phyloP scores from a whole-genome alignment of 2,329 filamentous ascomycete genomes.

The Fusarium sp. region DNA sequence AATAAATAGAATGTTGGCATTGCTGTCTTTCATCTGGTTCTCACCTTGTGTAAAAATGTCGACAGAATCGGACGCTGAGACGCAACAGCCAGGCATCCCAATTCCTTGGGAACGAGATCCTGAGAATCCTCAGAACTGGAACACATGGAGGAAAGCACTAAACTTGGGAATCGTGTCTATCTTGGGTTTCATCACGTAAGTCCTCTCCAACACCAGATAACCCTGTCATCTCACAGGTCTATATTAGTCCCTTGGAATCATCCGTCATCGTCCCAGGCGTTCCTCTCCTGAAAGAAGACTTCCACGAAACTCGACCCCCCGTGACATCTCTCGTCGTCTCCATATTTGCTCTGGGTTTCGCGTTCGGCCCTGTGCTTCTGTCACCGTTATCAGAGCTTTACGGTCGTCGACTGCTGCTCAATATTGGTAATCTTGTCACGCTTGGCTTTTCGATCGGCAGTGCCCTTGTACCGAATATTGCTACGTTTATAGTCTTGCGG shows the following conservation, averaged over 20 bases:
- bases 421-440: not conserved
- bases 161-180: constrained; percentile 1
- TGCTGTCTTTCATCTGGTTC: not conserved
- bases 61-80: not conserved
- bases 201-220: not conserved
- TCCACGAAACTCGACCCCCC: constrained; percentile 9
- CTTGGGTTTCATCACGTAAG: constrained; percentile 7
- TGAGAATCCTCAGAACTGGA: constrained; percentile 13
- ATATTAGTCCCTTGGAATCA: not conserved
- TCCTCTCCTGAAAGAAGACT: constrained; percentile 4
- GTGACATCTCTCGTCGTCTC: constrained; percentile 17
- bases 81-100: not conserved
- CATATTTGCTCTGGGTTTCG: constrained; percentile 11
- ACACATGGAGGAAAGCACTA: not conserved
- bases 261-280: constrained; percentile 12
- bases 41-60: not conserved
- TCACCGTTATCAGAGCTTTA: constrained; percentile 8
- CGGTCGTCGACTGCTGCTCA: constrained; percentile 9
- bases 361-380: constrained; percentile 2
- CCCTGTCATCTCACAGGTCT: not conserved
- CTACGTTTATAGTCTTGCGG: constrained; percentile 2
- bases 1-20: accelerated
- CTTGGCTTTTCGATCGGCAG: constrained; percentile 3
- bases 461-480: not conserved
- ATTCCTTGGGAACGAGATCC: not conserved